These are phyloP conservation scores for Trichophyton verrucosum DNA, from an alignment of 2,329 filamentous ascomycete species.

Conservation along the genomic window DNA sequence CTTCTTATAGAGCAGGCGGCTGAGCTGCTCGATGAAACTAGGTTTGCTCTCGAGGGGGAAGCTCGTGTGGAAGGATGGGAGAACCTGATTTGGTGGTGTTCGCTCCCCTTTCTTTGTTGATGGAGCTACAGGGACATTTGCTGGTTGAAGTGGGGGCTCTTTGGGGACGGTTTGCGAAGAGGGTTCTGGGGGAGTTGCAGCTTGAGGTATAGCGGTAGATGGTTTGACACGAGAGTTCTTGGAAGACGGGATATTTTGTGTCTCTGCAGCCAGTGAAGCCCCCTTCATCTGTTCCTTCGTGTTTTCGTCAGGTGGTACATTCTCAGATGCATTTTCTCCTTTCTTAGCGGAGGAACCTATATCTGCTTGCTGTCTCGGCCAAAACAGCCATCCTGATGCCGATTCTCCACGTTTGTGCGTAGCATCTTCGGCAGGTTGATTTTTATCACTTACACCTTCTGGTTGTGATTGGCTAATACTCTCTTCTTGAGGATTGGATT, in stretches of 20 bases:
- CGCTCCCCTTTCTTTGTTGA: conserved; percentile 6
- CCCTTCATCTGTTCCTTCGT: background rate
- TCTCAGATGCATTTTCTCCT: background rate
- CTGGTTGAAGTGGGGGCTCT: conserved; percentile 6
- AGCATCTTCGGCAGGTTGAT: background rate
- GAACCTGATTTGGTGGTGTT: conserved; percentile 34
- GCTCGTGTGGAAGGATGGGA: conserved; percentile 37
- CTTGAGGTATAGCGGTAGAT: background rate
- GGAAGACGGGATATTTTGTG: background rate
- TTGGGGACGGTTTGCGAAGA: background rate
- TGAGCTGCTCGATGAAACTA: conserved; percentile 50
- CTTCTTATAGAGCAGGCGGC: conserved; percentile 39
- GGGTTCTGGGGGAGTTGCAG: background rate
- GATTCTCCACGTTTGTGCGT: background rate
- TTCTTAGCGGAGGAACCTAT: background rate
- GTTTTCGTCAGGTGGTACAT: background rate
- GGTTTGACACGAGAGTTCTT: background rate
- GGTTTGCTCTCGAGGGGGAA: conserved; percentile 38
- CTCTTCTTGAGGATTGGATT: background rate
- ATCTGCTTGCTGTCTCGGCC: background rate
- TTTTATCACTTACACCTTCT: background rate
- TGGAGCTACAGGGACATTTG: conserved; percentile 14
- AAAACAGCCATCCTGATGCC: background rate
- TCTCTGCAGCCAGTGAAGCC: background rate
- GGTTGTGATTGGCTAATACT: background rate